Evolutionary conservation across 306 rosid species (phyloP).

Genomic region (Comarum palustre): DNA sequence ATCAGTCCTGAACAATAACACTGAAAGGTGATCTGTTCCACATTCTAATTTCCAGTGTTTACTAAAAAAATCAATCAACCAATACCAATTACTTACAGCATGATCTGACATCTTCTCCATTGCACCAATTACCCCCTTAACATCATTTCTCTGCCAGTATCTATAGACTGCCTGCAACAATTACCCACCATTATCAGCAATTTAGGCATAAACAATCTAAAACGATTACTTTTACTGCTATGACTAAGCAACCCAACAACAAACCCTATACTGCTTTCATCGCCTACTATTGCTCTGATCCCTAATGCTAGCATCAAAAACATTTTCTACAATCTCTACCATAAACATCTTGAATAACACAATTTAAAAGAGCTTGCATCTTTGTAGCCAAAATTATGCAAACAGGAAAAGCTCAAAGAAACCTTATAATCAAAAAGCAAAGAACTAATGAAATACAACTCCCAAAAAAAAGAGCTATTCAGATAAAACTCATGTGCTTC

Average conservation of each 20-base stretch:
- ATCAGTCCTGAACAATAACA: constrained; percentile 11
- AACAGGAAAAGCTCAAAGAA: not conserved
- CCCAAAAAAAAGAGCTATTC: too few relatives aligned
- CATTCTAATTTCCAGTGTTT: constrained; percentile 12
- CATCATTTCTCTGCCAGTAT: constrained; percentile 89
- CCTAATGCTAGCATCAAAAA: not conserved
- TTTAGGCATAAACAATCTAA: not conserved
- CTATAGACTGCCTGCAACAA: constrained; percentile 69
- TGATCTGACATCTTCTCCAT: constrained; percentile 92
- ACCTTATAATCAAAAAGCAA: not conserved
- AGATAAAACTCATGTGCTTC: not conserved
- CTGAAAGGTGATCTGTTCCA: not conserved
- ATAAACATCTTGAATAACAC: not conserved
- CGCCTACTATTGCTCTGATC: not conserved
- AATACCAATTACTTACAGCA: constrained; percentile 56
- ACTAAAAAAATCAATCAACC: constrained; percentile 5
- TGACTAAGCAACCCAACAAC: not conserved
- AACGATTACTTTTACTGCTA: not conserved
- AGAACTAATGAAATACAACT: not conserved
- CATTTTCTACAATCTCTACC: not conserved
- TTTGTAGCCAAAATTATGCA: not conserved
- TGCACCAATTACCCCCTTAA: constrained; percentile 76
- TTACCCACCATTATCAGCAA: constrained; percentile 30
- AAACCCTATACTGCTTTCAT: not conserved
- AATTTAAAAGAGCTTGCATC: not conserved